phyloP scores from a whole-genome alignment of 805 yeast genomes.

The Pichia heedii region DNA sequence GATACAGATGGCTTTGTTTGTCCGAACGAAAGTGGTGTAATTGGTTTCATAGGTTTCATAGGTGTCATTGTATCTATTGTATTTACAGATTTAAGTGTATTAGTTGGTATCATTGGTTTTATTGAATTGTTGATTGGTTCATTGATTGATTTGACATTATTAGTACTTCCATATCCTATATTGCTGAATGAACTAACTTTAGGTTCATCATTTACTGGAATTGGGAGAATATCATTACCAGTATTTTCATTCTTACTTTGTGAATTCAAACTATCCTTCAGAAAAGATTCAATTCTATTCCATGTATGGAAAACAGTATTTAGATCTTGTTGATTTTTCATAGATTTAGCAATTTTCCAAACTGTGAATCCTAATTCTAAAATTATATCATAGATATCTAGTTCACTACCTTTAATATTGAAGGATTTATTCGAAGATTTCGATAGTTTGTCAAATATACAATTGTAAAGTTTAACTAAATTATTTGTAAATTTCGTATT shows the following conservation, averaged over 20 bases:
- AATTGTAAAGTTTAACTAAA: slow-evolving; percentile 23
- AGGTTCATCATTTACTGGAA: background rate
- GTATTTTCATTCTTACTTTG: background rate
- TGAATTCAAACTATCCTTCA: slow-evolving; percentile 7
- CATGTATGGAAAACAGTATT: slow-evolving; percentile 12
- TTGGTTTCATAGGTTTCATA: background rate
- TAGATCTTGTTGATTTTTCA: slow-evolving; percentile 18
- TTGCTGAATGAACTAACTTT: background rate
- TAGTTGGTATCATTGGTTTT: background rate
- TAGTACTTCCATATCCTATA: background rate
- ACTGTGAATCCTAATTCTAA: slow-evolving; percentile 26
- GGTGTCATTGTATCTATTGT: background rate
- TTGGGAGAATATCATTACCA: no score
- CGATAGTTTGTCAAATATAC: slow-evolving; percentile 21
- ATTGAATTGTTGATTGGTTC: background rate
- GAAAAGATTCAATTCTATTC: slow-evolving; percentile 9
- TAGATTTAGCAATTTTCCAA: slow-evolving; percentile 26
- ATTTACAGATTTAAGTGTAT: background rate
- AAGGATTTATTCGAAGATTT: slow-evolving; percentile 14
- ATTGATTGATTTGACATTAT: background rate
- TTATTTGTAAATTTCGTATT: slow-evolving; percentile 21
- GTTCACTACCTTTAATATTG: slow-evolving; percentile 19
- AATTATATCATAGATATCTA: slow-evolving; percentile 23
- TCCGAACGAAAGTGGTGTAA: slow-evolving; percentile 3
- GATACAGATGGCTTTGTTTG: background rate